Evolutionary conservation across 139 green algal species (phyloP), one percentile per base, ranked within the genome.

Genomic region (Pedinophyceae sp.): DNA sequence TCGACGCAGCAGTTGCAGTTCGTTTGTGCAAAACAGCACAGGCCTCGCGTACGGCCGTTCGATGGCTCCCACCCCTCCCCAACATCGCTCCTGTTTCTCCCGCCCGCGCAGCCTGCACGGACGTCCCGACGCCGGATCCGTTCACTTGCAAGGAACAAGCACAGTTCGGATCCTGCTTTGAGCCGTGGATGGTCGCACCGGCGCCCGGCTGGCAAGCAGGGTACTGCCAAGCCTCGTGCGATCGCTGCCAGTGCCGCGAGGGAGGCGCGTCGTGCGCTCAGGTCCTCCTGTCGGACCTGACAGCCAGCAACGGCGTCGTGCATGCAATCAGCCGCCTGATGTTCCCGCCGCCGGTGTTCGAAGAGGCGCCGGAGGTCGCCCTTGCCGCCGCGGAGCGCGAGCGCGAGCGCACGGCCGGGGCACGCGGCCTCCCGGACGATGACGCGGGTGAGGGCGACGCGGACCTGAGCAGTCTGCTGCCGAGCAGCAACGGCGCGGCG

Each of bases 261-360:
- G 34, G 34, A 43, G 10, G 34, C 10, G 24, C 23, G 17, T 34
- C 18, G 54, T 43, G 34, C 34, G 34, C 10, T 13, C 60, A 70
- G 52, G 34, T 76, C 6, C 22, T 62, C 10, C 25, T 54, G 30
- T 22, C 48, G 2, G 68, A 84, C 56, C 20, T 76, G 3, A 27
- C 60, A 0, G 72, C 67, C 13, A 55, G 34, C 48, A 84, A 84
- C 49, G 76, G 73, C 26, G 52, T 84, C 25, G 51, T 75, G 2
- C 76, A 84, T 24, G 58, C 54, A 58, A 81, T 84, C 64, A 57
- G n/a, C 40, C 68, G 71, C 27, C 67, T 82, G 16, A 54, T 82
- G 6, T 79, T 77, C 61, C 74, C 70, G 3, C 70, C 70, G 16
- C 70, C 74, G 5, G 46, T 60, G 0, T 76, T 71, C 52, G 58